Evolutionary conservation across 2,329 filamentous ascomycete species (phyloP).

Genomic region (Xylaria sp.): DNA sequence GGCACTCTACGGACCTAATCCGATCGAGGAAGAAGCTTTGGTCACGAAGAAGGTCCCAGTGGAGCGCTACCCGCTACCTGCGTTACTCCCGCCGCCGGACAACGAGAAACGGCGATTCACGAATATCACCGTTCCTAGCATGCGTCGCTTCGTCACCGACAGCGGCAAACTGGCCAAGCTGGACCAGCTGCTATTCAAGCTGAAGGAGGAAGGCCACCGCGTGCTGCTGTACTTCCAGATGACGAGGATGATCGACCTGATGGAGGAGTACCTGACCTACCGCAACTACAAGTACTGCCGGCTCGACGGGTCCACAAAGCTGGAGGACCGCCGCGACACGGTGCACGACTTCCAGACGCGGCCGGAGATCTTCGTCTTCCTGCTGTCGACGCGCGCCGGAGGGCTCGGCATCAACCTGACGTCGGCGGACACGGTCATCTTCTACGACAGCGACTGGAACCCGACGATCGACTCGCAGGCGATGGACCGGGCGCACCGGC

Average conservation of each 20-base stretch:
- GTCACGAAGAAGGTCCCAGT: conserved; percentile 73
- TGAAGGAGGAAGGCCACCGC: conserved; percentile 91
- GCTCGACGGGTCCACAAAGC: conserved; percentile 92
- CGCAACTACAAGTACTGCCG: conserved; percentile 99
- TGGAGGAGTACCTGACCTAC: conserved; percentile 98
- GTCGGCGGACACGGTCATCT: conserved; percentile 96
- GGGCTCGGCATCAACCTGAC: conserved; percentile 98
- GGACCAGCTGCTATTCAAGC: conserved; percentile 81
- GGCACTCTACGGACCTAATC: conserved; percentile 68
- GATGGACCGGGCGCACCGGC: conserved; percentile 97
- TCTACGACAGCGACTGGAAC: conserved; percentile 99
- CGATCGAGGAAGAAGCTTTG: conserved; percentile 71
- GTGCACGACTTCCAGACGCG: conserved; percentile 95
- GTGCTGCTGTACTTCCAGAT: conserved; percentile 99
- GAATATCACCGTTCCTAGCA: conserved; percentile 89
- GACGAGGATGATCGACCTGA: conserved; percentile 99
- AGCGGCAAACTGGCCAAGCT: conserved; percentile 94
- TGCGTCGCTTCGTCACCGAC: conserved; percentile 96
- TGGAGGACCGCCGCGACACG: conserved; percentile 95
- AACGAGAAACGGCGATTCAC: conserved; percentile 84
- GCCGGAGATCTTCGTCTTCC: conserved; percentile 94
- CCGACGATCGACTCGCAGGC: conserved; percentile 98
- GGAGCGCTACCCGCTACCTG: conserved; percentile 62
- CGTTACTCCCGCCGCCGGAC: conserved; percentile 76
- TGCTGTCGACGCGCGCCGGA: conserved; percentile 93